Evolutionary conservation across 1,284 basidiomycete species (phyloP).

Genomic region (Tilletia caries): DNA sequence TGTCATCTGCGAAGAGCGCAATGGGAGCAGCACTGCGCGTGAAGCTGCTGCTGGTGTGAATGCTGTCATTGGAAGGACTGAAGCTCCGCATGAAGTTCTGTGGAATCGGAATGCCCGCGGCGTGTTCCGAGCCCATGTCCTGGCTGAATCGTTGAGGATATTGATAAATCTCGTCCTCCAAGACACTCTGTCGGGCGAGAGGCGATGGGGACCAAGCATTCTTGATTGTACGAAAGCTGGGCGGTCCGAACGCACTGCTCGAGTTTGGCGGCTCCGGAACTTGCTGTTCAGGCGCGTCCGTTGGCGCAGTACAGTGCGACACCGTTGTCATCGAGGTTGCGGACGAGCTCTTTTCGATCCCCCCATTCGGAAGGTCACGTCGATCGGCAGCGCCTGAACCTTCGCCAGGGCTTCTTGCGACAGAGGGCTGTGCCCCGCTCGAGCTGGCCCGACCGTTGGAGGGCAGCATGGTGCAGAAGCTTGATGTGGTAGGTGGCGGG

Average conservation of each 20-base stretch:
- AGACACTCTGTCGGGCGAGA: not conserved
- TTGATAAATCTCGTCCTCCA: not conserved
- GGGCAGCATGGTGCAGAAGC: too few species aligned
- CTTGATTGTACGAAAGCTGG: not conserved
- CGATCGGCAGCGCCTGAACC: too few species aligned
- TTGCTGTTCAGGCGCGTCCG: not conserved
- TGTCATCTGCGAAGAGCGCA: conserved; percentile 1
- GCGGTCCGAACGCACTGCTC: not conserved
- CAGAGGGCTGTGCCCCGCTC: too few species aligned
- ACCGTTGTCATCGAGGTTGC: not conserved
- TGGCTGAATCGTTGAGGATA: not conserved
- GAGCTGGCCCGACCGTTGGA: too few species aligned
- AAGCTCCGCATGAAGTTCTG: not conserved
- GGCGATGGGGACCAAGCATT: not conserved
- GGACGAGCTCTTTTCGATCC: not conserved
- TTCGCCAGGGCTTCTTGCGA: too few species aligned
- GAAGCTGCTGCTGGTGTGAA: not conserved
- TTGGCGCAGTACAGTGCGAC: not conserved
- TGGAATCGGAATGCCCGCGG: not conserved
- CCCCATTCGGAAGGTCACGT: too few species aligned
- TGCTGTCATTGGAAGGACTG: not conserved
- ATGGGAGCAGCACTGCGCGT: not conserved
- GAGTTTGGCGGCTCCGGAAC: not conserved
- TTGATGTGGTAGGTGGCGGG: too few species aligned
- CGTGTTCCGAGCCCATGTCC: not conserved